Base-by-base conservation (phyloP, 1,284 basidiomycete species). In the Phaffia rhodozyma region DNA sequence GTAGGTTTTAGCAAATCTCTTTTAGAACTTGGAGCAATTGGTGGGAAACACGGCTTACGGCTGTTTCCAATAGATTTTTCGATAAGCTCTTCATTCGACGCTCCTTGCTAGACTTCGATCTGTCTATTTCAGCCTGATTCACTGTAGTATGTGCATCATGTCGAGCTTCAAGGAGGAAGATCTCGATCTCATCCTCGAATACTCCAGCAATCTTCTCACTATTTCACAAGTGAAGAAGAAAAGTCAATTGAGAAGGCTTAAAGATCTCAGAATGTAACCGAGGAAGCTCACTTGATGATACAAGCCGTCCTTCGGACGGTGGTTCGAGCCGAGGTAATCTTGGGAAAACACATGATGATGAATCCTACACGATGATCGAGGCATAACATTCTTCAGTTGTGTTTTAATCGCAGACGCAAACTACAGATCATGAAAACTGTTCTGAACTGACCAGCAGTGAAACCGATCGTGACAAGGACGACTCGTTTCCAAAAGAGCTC, bases 401-500 rank as follows among this genome's bases (percentile, higher is more conserved):
- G 13, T n/a, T 25, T 0, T 38, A 49, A 61, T 48, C 53, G 47
- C 30, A 27, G 27, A 16, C 6, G 25, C 30, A 32, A 64, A 32
- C 11, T 3, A 5, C 13, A n/a, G 21, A 13, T 1, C 38, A 62
- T 25, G 32, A n/a, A 27, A 30, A 11, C 43, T 38, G n/a, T n/a
- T 21, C 29, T 23, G 18, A 56, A 29, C 51, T 65, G 23, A 43
- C 34, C 60, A 2, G 52, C 48, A 13, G n/a, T 62, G 68, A 55
- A 49, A 70, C 75, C 76, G 53, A 77, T 73, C 48, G 77, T 68
- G 30, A 77, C 75, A 1, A 76, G 71, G 0, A 77, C 63, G 1
- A 53, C 50, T 27, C 59, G 75, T 65, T 77, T 75, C 77, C 83
- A 84, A 0, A 82, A 80, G 11, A 85, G 74, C 1, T 72, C 69